These are phyloP conservation scores for Pisolithus tinctorius DNA, from an alignment of 768 basidiomycete genomes.

Conservation along the genomic window DNA sequence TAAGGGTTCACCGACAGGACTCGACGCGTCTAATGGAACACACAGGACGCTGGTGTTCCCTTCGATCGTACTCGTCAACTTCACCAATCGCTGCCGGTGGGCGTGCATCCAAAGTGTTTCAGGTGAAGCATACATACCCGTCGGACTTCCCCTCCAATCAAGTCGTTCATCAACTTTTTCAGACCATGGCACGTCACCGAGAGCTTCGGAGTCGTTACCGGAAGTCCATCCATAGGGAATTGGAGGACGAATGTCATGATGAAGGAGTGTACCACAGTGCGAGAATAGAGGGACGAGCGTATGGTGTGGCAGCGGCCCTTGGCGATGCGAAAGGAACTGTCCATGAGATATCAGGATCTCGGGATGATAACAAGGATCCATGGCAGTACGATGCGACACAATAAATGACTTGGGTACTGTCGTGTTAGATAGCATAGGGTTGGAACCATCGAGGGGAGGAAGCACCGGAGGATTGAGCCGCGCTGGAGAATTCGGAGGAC, in stretches of 20 bases:
- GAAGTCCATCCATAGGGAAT: conserved; percentile 42
- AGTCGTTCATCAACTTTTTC: conserved; percentile 54
- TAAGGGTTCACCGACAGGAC: conserved; percentile 30
- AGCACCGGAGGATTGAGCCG: conserved; percentile 27
- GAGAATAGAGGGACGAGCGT: conserved; percentile 48
- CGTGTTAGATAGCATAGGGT: background rate
- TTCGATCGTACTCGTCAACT: conserved; percentile 33
- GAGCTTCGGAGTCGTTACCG: conserved; percentile 31
- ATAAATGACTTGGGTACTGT: conserved; percentile 25
- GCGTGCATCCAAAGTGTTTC: conserved; percentile 40
- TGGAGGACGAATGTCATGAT: conserved; percentile 50
- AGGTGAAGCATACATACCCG: conserved; percentile 48
- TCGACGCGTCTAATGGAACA: conserved; percentile 21
- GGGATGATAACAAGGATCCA: conserved; percentile 35
- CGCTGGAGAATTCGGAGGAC: conserved; percentile 19
- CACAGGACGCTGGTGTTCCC: conserved; percentile 34
- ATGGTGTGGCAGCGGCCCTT: conserved; percentile 39
- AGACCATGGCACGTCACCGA: conserved; percentile 56
- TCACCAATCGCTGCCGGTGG: conserved; percentile 46
- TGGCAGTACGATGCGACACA: conserved; percentile 26
- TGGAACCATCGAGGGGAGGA: background rate
- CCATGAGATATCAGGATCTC: conserved; percentile 36
- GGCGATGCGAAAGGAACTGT: conserved; percentile 41
- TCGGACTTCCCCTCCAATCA: conserved; percentile 70
- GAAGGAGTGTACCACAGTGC: conserved; percentile 41